Evolutionary conservation across 192 early-diverging fungal genomes (phyloP), one percentile per base, ranked within the genome.

Genomic region (Podila minutissima): DNA sequence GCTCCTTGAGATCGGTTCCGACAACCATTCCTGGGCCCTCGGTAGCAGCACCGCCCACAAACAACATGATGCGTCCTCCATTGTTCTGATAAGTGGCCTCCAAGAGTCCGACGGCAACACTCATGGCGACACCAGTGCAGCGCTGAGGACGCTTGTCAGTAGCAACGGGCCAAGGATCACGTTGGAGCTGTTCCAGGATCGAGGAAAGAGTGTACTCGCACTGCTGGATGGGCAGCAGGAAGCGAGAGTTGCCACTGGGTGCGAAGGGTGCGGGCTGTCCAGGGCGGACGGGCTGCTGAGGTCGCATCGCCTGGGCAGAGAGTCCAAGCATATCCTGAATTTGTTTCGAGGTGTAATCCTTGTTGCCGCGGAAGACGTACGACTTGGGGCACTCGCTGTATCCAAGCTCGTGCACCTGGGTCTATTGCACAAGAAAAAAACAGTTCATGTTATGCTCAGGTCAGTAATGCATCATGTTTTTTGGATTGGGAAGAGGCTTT

Each of bases 1-100:
- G 91, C 83, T 99, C 98, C 78, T 92, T 89, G 58, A 99, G 89
- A 84, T 98, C 97, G 49, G 87, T 86, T 20, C 95, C 93, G 3
- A 99, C 98, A n/a, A 99, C 95, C 88, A 94, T 89, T 59, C 98
- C 98, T 29, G 98, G 98, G 10, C 98, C 98, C 77, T 97, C 94
- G 0, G 98, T 98, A 51, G 93, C 92, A 22, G 98, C 91, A 13
- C 98, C 98, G 48, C 98, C 97, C 58, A 89, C 86, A 83, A 99
- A 99, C 29, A 98, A 75, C 92, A 98, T 96, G 76, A 98, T 92
- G 57, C 96, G 90, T 0, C 93, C 94, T 20, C 98, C 97, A 9
- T 95, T 93, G 70, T 96, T 95, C 74, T 95, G 95, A 86, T 94
- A 98, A 2, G 95, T 92, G 9, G 94, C 91, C 84, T 99, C 98